Base-by-base conservation (phyloP, 1,284 basidiomycete species). In the Singerocomus rubriflavus region DNA sequence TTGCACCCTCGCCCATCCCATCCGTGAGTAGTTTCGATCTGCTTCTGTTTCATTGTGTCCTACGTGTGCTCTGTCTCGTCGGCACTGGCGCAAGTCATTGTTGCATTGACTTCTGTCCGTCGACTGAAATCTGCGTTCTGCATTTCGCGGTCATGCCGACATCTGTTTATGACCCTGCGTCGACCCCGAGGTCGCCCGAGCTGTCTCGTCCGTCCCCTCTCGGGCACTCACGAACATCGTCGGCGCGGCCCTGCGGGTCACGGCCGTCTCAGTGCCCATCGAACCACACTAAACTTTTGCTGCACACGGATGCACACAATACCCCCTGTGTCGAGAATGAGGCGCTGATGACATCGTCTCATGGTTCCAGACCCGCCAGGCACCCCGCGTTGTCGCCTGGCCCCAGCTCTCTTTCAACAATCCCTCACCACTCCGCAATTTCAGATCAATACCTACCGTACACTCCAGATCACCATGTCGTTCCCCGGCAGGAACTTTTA, bases 321-420 rank as follows among this genome's bases (percentile, higher is more conserved):
- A 58, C 51, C 47, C 44, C 46, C 44, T 52, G 32, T 64, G 44
- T 48, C 57, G 31, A 66, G 60, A 60, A 67, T 55, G 50, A 57
- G 59, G 46, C 57, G 51, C 68, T 71, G 61, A 79, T 64, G 56
- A 53, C 52, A 52, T 57, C 73, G 51, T 69, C 73, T 58, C 69
- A 67, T 64, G 65, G 65, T 70, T 69, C 64, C 71, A 78, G 74
- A 73, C 43, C 43, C 47, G 56, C 63, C 62, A 65, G 72, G 72
- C 68, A 62, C 52, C 66, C 63, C 60, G 55, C 66, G 60, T 71
- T 73, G 76, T 73, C 65, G 69, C 70, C 71, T 63, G 61, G 56
- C 49, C 42, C 50, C 61, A 52, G 48, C 42, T 44, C 60, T 27
- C 42, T 50, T 46, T 53, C 68, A 56, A 62, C 62, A 55, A 63